Percentiles rank a stretch among this genome's conserved stretches.
These are phyloP conservation scores for Escovopsis sp. DNA, from an alignment of 2,329 filamentous ascomycete species.

Conservation along the genomic window DNA sequence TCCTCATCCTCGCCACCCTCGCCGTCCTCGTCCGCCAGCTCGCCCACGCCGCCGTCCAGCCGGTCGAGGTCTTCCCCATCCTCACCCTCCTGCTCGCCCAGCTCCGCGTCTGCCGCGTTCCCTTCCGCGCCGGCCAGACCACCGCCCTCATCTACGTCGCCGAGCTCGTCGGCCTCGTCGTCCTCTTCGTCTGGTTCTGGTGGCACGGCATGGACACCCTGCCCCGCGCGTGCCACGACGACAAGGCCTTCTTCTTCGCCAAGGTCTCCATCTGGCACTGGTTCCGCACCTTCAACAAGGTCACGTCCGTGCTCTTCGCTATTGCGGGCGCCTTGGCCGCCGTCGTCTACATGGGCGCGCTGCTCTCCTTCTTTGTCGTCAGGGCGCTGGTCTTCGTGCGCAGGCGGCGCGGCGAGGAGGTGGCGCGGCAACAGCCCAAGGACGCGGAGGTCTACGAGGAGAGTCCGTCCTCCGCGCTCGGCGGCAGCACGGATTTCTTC, in stretches of 20 bases:
- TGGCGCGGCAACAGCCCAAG: too few species aligned
- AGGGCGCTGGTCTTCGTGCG: neutral
- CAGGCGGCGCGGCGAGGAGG: neutral
- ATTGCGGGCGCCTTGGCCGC: constrained; percentile 4
- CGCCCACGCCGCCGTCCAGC: constrained; percentile 4
- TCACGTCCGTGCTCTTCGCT: constrained; percentile 7
- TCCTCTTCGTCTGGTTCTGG: constrained; percentile 11
- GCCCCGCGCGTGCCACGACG: constrained; percentile 8
- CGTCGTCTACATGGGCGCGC: constrained; percentile 5
- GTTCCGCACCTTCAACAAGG: constrained; percentile 13
- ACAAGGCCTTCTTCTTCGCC: constrained; percentile 15
- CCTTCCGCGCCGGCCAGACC: constrained; percentile 5
- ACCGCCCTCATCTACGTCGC: constrained; percentile 8
- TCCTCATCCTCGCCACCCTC: constrained; percentile 10
- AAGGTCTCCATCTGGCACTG: constrained; percentile 14
- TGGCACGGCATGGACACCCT: constrained; percentile 12
- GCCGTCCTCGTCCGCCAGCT: constrained; percentile 9
- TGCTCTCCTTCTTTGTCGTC: constrained; percentile 4
- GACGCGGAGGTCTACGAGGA: too few species aligned
- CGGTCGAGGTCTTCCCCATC: constrained; percentile 12
- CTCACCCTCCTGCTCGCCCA: constrained; percentile 10
- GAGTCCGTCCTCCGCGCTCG: neutral
- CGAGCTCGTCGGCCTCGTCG: constrained; percentile 8
- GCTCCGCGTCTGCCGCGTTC: constrained; percentile 8
- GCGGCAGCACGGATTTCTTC: constrained; percentile 6